Evolutionary conservation across 176 grass and related monocot genomes (phyloP).

Genomic region (Rhynchospora tenuis): DNA sequence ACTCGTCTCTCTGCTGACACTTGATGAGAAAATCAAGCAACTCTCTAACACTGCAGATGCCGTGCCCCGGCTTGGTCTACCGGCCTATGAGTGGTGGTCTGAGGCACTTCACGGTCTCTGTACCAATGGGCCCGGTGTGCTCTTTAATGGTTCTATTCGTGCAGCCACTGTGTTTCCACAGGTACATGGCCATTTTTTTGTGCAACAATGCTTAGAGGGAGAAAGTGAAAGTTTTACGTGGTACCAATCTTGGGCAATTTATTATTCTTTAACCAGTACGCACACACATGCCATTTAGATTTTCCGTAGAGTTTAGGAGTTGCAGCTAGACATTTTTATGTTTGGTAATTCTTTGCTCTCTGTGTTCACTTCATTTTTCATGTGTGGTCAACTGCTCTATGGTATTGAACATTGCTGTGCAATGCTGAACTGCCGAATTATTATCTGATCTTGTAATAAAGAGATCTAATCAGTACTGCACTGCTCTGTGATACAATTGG

Average conservation of each 20-base stretch:
- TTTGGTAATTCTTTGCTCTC: neutral
- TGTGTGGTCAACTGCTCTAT: neutral
- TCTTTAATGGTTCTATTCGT: constrained; percentile 61
- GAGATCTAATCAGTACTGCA: neutral
- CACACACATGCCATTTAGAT: too few relatives aligned
- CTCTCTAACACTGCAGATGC: constrained; percentile 71
- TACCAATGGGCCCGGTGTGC: constrained; percentile 71
- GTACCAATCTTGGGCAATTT: neutral
- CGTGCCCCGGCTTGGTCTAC: constrained; percentile 65
- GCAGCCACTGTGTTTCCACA: constrained; percentile 63
- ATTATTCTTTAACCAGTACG: neutral
- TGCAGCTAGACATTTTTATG: too few relatives aligned
- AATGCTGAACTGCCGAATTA: neutral
- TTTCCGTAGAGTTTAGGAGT: too few relatives aligned
- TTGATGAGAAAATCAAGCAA: constrained; percentile 91
- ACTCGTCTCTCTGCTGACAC: constrained; percentile 71
- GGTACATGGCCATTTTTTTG: constrained; percentile 2
- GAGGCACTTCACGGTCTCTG: constrained; percentile 91
- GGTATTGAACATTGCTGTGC: neutral
- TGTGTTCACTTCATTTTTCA: neutral
- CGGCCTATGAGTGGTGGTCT: constrained; percentile 89
- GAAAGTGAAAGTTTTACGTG: neutral
- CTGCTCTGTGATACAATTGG: neutral
- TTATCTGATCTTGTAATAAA: neutral
- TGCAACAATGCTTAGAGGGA: neutral